Evolutionary conservation across 2,329 filamentous ascomycete species (phyloP).

Genomic region (Stemphylium vesicarium): DNA sequence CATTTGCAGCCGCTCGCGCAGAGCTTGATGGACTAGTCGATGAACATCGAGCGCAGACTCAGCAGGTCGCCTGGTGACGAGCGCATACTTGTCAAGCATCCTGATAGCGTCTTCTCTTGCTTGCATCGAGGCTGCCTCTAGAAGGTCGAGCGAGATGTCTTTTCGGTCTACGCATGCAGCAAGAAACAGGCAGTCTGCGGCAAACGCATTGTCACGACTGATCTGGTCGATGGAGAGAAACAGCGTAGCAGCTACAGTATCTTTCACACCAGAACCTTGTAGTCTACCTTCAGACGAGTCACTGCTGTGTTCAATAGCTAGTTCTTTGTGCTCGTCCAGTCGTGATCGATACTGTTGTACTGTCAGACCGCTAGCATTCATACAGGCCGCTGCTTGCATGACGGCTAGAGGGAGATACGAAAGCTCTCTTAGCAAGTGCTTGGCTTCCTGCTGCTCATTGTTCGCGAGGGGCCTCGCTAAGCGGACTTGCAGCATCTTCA

Average conservation of each 20-base stretch:
- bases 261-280: constrained; percentile 35
- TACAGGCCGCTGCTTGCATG: constrained; percentile 26
- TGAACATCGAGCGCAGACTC: constrained; percentile 19
- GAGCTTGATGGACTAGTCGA: constrained; percentile 19
- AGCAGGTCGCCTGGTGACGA: constrained; percentile 17
- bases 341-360: constrained; percentile 19
- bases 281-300: constrained; percentile 41
- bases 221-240: constrained; percentile 50
- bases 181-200: constrained; percentile 49
- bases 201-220: constrained; percentile 29
- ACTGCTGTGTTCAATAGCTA: constrained; percentile 32
- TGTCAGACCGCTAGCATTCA: constrained; percentile 14
- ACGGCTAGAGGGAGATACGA: constrained; percentile 28
- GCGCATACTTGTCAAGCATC: constrained; percentile 15
- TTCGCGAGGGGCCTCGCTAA: constrained; percentile 9
- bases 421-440: constrained; percentile 22
- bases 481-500: constrained; percentile 24
- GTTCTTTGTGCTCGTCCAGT: background rate
- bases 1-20: constrained; percentile 11
- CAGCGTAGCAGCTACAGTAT: constrained; percentile 50
- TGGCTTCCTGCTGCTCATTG: constrained; percentile 19
- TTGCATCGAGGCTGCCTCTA: constrained; percentile 16
- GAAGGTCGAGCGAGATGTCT: constrained; percentile 25
- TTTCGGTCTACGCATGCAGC: constrained; percentile 47
- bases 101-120: constrained; percentile 20